phyloP scores from a whole-genome alignment of 805 yeast species.

The Starmerella sp. region DNA sequence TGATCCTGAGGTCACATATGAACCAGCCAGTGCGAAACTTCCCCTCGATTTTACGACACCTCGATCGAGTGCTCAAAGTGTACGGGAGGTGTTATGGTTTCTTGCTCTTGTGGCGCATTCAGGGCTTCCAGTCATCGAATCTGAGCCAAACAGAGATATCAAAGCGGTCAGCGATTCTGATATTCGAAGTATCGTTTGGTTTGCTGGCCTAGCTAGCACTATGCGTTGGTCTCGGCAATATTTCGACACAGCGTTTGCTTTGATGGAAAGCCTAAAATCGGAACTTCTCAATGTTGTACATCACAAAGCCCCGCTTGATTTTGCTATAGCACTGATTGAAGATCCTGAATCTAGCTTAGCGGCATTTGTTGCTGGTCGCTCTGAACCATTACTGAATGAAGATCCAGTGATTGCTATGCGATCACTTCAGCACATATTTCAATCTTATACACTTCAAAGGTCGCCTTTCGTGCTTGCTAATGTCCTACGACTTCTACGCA shows the following conservation, averaged over 20 bases:
- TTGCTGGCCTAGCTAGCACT: conserved; percentile 3
- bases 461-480: conserved; percentile 1
- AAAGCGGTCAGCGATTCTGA: conserved; percentile 10
- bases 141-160: background rate
- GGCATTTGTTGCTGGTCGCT: background rate
- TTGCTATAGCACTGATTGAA: conserved; percentile 1
- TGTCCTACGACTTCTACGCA: background rate
- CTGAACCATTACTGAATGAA: background rate
- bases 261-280: background rate
- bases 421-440: conserved; percentile 6
- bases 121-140: background rate
- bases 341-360: background rate
- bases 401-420: conserved; percentile 1
- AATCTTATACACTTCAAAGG: conserved; percentile 9
- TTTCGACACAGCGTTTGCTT: background rate
- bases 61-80: background rate
- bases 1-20: background rate
- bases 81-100: background rate
- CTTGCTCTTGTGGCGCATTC: background rate
- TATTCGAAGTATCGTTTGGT: conserved; percentile 11
- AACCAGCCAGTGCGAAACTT: background rate
- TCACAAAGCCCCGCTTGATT: background rate
- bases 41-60: background rate
- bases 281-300: background rate
- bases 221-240: background rate